Evolutionary conservation across 192 early-diverging fungal species (phyloP).

Genomic region (Coemansia sp.): DNA sequence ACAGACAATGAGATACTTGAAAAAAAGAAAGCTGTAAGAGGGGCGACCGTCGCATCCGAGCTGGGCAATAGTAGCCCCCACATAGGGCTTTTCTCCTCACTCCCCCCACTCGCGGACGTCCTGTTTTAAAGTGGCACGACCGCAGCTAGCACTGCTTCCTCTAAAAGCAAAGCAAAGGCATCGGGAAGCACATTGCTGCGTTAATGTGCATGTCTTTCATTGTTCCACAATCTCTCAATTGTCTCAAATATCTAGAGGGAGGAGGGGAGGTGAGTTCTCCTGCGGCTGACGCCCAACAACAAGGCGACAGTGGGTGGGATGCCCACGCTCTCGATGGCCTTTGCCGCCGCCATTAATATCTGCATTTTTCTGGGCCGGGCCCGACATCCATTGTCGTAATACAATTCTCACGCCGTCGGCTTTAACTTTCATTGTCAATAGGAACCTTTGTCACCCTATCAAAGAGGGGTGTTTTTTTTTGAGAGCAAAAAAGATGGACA

Average conservation of each 20-base stretch:
- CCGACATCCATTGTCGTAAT: background rate
- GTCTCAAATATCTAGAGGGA: background rate
- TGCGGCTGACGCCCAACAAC: background rate
- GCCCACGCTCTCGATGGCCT: background rate
- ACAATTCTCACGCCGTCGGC: conserved; percentile 6
- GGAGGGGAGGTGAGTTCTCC: background rate
- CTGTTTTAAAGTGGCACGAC: background rate
- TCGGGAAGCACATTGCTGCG: conserved; percentile 8
- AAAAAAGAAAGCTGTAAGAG: conserved; percentile 9
- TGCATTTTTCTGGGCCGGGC: conserved; percentile 8
- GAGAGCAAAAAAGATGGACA: background rate
- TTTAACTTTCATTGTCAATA: conserved; percentile 1
- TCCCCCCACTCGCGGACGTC: background rate
- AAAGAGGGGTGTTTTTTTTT: background rate
- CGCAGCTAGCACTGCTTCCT: background rate
- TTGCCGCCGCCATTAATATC: background rate
- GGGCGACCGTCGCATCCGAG: conserved; percentile 1
- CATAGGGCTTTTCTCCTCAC: background rate
- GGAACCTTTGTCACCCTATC: background rate
- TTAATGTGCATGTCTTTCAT: background rate
- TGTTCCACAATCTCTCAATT: background rate
- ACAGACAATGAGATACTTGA: background rate
- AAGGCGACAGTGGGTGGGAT: background rate
- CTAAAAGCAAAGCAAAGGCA: conserved; percentile 3
- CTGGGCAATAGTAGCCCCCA: conserved; percentile 2